Evolutionary conservation across 208 protist species (phyloP).

Genomic region (Trichomonas tenax): DNA sequence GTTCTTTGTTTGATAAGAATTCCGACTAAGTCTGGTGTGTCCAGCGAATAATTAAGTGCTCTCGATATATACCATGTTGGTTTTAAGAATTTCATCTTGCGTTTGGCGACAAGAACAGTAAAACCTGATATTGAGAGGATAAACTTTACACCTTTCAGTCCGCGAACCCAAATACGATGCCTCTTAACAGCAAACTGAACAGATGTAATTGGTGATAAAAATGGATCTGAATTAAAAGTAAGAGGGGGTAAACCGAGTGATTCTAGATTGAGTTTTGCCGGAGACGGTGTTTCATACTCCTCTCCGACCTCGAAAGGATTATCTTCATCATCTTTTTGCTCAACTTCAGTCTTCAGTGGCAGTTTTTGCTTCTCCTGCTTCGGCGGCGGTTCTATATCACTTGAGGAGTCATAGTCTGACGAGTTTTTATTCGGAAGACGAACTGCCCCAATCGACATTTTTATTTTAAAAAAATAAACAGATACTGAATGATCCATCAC

Average conservation of each 20-base stretch:
- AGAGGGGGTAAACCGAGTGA: background rate
- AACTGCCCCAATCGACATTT: background rate
- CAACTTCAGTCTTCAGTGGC: background rate
- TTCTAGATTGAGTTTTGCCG: background rate
- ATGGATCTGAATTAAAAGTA: background rate
- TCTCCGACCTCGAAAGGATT: background rate
- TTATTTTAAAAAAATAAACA: too few relatives aligned
- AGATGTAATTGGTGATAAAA: background rate
- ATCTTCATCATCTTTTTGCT: background rate
- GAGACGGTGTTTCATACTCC: background rate
- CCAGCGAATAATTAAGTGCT: background rate
- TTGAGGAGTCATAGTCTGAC: background rate
- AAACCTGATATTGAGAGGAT: background rate
- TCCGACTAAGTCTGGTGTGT: background rate
- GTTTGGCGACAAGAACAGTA: background rate
- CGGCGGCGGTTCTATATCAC: background rate
- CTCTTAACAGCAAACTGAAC: background rate
- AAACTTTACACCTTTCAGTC: background rate
- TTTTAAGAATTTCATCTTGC: conserved; percentile 15
- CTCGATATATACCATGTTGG: background rate
- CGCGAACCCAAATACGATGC: background rate
- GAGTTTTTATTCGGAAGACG: background rate
- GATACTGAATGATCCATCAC: too few relatives aligned
- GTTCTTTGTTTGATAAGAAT: background rate
- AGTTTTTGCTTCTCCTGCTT: background rate